Evolutionary conservation across 148 eudicot genomes (phyloP).

Genomic region (Chenopodium berlandieri): DNA sequence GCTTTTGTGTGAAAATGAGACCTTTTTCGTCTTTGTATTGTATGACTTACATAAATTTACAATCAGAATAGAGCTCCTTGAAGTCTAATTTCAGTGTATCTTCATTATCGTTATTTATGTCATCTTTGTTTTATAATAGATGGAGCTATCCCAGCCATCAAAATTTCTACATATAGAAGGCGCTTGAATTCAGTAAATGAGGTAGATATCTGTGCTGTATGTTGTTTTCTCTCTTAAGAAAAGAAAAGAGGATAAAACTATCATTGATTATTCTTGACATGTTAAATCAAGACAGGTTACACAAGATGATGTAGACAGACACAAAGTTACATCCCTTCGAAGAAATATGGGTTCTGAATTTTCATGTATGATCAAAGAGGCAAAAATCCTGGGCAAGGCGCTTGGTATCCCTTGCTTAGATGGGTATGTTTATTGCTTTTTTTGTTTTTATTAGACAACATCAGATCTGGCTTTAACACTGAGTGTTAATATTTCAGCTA

Average conservation of each 20-base stretch:
- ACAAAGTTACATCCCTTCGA: conserved; percentile 46
- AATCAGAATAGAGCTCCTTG: neutral
- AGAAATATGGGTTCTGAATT: conserved; percentile 93
- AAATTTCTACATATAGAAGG: conserved; percentile 71
- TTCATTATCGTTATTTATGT: neutral
- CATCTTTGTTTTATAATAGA: conserved; percentile 35
- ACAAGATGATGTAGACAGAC: conserved; percentile 44
- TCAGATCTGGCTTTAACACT: neutral
- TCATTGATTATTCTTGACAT: conserved; percentile 19
- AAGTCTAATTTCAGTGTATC: neutral
- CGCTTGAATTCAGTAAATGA: conserved; percentile 62
- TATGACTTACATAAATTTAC: neutral
- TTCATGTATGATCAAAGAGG: conserved; percentile 88
- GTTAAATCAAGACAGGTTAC: conserved; percentile 44
- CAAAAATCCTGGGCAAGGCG: conserved; percentile 61
- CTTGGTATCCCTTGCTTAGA: conserved; percentile 90
- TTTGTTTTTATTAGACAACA: neutral
- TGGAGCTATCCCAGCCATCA: conserved; percentile 93
- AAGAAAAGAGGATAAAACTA: neutral
- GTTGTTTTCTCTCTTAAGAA: neutral
- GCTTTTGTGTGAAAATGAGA: neutral
- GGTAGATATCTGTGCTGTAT: conserved; percentile 34
- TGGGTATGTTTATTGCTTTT: conserved; percentile 46
- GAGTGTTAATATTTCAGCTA: neutral
- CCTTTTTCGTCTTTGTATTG: too few species aligned